Percentiles rank a stretch among this genome's conserved stretches.
Evolutionary conservation across 2,329 filamentous ascomycete genomes (phyloP).

Genomic region (Paracamarosporium sp.): DNA sequence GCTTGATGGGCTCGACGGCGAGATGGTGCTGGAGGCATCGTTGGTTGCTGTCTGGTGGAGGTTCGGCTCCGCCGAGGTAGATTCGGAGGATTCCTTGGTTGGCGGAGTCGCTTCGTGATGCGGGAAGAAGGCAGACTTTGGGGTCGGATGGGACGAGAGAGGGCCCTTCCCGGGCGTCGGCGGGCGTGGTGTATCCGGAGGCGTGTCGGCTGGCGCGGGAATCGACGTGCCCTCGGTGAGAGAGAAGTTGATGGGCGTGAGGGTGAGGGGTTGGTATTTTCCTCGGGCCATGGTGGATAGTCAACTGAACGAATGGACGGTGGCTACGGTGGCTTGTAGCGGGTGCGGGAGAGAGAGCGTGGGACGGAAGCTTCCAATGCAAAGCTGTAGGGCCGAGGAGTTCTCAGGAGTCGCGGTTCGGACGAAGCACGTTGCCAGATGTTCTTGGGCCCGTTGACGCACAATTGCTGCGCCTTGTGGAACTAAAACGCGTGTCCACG

Average conservation of each 20-base stretch:
- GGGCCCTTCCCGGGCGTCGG: constrained; percentile 48
- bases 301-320: no score
- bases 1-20: constrained; percentile 38
- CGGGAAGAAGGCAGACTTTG: constrained; percentile 36
- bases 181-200: constrained; percentile 46
- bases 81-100: constrained; percentile 25
- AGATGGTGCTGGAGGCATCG: constrained; percentile 37
- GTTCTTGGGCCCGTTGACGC: background rate
- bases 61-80: constrained; percentile 17
- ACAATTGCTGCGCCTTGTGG: background rate
- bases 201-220: constrained; percentile 49
- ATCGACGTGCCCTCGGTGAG: constrained; percentile 51
- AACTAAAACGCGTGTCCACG: background rate
- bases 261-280: constrained; percentile 46
- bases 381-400: constrained; percentile 16
- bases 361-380: constrained; percentile 12
- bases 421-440: constrained; percentile 6
- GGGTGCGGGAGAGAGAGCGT: constrained; percentile 15
- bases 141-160: constrained; percentile 51
- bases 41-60: constrained; percentile 33
- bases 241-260: constrained; percentile 49
- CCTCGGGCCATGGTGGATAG: constrained; percentile 30
- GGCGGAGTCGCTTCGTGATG: constrained; percentile 25
- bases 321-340: constrained; percentile 19
- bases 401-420: constrained; percentile 36